These are phyloP conservation scores for Sugiyamaella smithiae DNA, from an alignment of 805 yeast species.

Conservation along the genomic window DNA sequence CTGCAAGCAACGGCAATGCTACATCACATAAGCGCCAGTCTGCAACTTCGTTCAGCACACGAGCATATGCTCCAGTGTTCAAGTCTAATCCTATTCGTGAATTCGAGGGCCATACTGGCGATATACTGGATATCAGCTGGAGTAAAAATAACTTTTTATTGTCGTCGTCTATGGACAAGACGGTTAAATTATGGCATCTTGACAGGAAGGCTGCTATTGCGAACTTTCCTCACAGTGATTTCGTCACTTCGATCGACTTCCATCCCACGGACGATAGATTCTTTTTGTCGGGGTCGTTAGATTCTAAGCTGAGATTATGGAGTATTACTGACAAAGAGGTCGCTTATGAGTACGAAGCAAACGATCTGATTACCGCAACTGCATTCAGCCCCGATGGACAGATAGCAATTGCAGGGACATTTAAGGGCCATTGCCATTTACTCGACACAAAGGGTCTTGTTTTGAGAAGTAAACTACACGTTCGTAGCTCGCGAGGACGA, in stretches of 20 bases:
- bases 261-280: constrained; percentile 87
- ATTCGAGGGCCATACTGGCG: constrained; percentile 64
- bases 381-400: constrained; percentile 64
- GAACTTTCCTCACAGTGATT: constrained; percentile 69
- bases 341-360: constrained; percentile 57
- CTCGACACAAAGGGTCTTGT: constrained; percentile 63
- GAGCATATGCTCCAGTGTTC: constrained; percentile 71
- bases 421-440: constrained; percentile 63
- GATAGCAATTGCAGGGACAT: constrained; percentile 68
- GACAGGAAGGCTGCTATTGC: constrained; percentile 62
- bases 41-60: constrained; percentile 7
- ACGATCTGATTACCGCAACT: constrained; percentile 70
- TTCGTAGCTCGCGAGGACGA: constrained; percentile 32
- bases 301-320: constrained; percentile 75
- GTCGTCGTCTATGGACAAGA: constrained; percentile 80
- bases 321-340: constrained; percentile 72
- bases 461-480: constrained; percentile 47
- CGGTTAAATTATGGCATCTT: constrained; percentile 82
- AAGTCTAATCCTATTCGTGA: constrained; percentile 59
- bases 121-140: constrained; percentile 81
- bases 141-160: constrained; percentile 78
- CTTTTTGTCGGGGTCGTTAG: constrained; percentile 77
- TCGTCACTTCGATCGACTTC: constrained; percentile 75
- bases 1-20: not conserved
- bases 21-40: not conserved